Evolutionary conservation across 2,329 filamentous ascomycete genomes (phyloP).

Genomic region (Colletotrichum lupini): DNA sequence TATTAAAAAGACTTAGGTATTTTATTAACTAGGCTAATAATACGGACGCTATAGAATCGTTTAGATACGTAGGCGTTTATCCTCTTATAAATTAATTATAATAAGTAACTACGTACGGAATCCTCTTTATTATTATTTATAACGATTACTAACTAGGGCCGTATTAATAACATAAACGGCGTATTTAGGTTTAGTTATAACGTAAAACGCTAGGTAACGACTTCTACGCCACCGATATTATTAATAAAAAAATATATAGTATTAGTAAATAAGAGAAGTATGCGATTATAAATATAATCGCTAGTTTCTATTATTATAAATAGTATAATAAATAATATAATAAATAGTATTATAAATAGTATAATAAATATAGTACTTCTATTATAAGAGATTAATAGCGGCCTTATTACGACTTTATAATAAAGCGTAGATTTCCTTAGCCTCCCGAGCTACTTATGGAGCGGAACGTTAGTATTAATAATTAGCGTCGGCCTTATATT

Average conservation of each 20-base stretch:
- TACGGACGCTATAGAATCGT: neutral
- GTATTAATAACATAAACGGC: neutral
- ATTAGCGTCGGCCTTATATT: neutral
- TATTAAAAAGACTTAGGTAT: neutral
- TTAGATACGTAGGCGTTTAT: neutral
- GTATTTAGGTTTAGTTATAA: neutral
- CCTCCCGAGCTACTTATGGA: neutral
- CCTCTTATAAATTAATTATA: neutral
- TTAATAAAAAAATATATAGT: conserved; percentile 12
- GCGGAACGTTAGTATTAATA: neutral
- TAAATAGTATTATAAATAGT: no score
- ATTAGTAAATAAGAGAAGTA: conserved; percentile 17
- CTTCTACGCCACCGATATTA: conserved; percentile 1
- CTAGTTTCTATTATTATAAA: neutral
- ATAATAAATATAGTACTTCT: neutral
- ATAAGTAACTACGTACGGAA: neutral
- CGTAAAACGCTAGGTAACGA: neutral
- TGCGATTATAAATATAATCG: conserved; percentile 9
- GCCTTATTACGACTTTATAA: neutral
- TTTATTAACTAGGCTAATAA: conserved; percentile 4
- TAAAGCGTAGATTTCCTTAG: neutral
- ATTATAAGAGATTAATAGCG: neutral
- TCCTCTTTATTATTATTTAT: neutral
- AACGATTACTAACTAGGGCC: neutral
- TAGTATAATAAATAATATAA: no score